phyloP scores from a whole-genome alignment of 2,329 filamentous ascomycete species.

The Diaporthe longicolla region DNA sequence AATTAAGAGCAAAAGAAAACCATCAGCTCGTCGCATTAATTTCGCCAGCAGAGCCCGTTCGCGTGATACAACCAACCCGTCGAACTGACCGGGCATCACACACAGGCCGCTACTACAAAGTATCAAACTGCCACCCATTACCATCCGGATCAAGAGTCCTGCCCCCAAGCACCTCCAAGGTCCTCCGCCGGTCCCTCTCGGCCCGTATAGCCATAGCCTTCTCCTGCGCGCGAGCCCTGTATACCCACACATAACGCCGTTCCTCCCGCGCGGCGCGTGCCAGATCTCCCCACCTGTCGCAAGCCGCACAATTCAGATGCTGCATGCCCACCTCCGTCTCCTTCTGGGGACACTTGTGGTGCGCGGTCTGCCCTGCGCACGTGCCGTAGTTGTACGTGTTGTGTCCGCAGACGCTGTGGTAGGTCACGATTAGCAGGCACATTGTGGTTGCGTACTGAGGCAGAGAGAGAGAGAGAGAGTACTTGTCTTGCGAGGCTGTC shows the following conservation, averaged over 20 bases:
- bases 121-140: neutral
- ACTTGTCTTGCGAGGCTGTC: neutral
- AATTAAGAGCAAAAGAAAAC: too few relatives aligned
- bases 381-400: neutral
- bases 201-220: neutral
- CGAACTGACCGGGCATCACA: neutral
- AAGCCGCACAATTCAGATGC: neutral
- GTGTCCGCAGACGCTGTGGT: neutral
- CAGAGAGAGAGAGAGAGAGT: neutral
- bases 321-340: neutral
- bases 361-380: neutral
- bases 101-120: neutral
- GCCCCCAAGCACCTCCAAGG: neutral
- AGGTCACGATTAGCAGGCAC: constrained; percentile 5
- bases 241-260: neutral
- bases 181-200: neutral
- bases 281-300: neutral
- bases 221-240: too few relatives aligned
- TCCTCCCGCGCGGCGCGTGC: neutral
- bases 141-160: neutral
- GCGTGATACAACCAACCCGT: neutral
- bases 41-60: neutral
- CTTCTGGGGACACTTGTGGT: neutral
- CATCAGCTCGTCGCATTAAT: neutral
- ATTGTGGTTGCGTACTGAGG: neutral